phyloP scores from a whole-genome alignment of 1,284 basidiomycete species.

The Serendipita sp. region DNA sequence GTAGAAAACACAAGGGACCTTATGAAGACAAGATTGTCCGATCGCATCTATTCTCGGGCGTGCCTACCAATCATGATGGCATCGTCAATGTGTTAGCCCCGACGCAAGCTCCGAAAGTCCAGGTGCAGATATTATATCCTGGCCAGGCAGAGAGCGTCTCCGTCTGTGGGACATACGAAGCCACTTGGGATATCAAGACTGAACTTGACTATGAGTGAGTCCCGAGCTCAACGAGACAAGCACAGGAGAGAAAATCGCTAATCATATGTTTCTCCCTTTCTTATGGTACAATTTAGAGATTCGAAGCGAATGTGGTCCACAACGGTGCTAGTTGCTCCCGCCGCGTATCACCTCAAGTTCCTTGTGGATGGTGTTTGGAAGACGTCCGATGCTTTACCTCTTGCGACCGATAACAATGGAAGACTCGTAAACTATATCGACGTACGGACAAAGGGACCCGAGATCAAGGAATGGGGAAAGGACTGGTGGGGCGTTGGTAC shows the following conservation, averaged over 20 bases:
- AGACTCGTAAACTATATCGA: conserved; percentile 90
- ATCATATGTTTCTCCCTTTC: conserved; percentile 5
- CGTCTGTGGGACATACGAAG: background rate
- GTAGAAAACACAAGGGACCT: background rate
- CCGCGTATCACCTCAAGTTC: conserved; percentile 92
- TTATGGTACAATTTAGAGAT: conserved; percentile 24
- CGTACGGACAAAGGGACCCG: conserved; percentile 22
- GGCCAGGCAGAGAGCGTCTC: background rate
- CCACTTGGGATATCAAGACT: background rate
- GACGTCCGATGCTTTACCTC: conserved; percentile 64
- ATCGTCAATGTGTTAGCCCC: background rate
- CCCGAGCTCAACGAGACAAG: background rate
- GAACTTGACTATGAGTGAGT: background rate
- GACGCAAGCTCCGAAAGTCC: background rate
- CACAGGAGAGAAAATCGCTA: background rate
- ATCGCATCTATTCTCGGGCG: background rate
- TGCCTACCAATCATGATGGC: background rate
- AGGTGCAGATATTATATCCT: background rate
- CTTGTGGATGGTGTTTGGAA: conserved; percentile 88
- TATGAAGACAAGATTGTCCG: background rate
- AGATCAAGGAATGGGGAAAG: conserved; percentile 22
- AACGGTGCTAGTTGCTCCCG: conserved; percentile 44
- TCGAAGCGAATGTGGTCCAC: background rate
- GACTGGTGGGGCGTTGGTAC: conserved; percentile 17
- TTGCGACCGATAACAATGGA: conserved; percentile 82